Evolutionary conservation across 495 filamentous ascomycete species (phyloP).

Genomic region (Rusavskia elegans): DNA sequence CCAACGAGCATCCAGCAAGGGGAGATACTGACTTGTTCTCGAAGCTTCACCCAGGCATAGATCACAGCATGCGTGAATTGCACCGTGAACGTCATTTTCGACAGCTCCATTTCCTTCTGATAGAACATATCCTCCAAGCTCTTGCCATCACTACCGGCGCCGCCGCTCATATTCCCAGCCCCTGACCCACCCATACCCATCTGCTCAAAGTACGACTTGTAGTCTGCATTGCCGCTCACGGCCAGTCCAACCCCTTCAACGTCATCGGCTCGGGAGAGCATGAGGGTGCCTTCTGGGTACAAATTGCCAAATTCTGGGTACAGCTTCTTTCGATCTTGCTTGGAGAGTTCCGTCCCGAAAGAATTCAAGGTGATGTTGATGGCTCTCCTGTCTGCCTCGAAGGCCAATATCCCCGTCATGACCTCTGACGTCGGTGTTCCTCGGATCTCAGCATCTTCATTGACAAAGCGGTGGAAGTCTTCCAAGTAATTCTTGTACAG

Average conservation of each 20-base stretch:
- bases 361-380: slow-evolving; percentile 99
- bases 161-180: slow-evolving; percentile 71
- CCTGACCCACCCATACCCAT: slow-evolving; percentile 57
- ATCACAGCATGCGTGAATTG: slow-evolving; percentile 94
- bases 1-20: too few relatives aligned
- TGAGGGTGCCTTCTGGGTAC: slow-evolving; percentile 85
- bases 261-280: slow-evolving; percentile 92
- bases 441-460: slow-evolving; percentile 62
- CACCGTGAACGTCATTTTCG: slow-evolving; percentile 83
- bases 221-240: slow-evolving; percentile 80
- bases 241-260: slow-evolving; percentile 84
- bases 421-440: slow-evolving; percentile 85
- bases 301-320: slow-evolving; percentile 84
- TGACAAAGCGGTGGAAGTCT: slow-evolving; percentile 88
- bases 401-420: slow-evolving; percentile 89
- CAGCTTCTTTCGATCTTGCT: slow-evolving; percentile 85
- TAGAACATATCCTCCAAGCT: slow-evolving; percentile 97
- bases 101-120: slow-evolving; percentile 97
- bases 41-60: slow-evolving; percentile 94
- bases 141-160: slow-evolving; percentile 59
- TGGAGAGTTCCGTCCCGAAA: slow-evolving; percentile 91
- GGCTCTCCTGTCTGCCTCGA: slow-evolving; percentile 87
- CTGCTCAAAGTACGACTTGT: slow-evolving; percentile 87
- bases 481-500: slow-evolving; percentile 99
- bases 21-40: slow-evolving; percentile 61